Base-by-base conservation (phyloP, 148 eudicot genomes). In the Amaranthus palmeri region DNA sequence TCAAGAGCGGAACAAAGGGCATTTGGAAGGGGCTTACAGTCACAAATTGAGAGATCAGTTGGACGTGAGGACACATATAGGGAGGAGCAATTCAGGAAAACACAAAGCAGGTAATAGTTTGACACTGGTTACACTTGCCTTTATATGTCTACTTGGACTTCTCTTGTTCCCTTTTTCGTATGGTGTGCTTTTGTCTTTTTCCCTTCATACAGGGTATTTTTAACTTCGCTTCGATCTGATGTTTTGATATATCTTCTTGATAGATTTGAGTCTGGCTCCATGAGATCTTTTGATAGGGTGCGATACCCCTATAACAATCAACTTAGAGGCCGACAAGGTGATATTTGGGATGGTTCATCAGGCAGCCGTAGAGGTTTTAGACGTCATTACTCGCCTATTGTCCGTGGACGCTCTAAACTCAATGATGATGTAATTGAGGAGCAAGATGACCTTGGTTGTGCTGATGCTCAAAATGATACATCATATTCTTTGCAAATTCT, bases 301-400 rank as follows among this genome's bases (percentile, higher is more conserved):
- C 75, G 81, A 55, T 75, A 72, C 52, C 9, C 82, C 36, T 61
- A 61, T 57, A 63, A 77, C 61, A 68, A 55, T 65, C 82, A 57
- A 55, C 71, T 76, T 72, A 83, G 79, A 67, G 79, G 78, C 61
- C 68, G 76, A 10, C 66, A 64, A 54, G 68, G 49, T 74, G 80
- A 69, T 76, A 71, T 14, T 60, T 77, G 83, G 81, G 68, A 45
- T 61, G 77, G 73, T 43, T 72, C 73, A 41, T 45, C 71, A 48
- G 76, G 71, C 25, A 59, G 47, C 18, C 68, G 68, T 62, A 77
- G 83, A 75, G 75, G 72, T n/a, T 44, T 68, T 45, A 79, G 57
- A 58, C 78, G 79, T 60, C 77, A 78, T 69, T 75, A 75, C 56
- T 78, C 87, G 11, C 85, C 87, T 54, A 70, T 62, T 71, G 41